These are phyloP conservation scores for Penicillium frequentans DNA, from an alignment of 2,329 filamentous ascomycete genomes.

Conservation along the genomic window DNA sequence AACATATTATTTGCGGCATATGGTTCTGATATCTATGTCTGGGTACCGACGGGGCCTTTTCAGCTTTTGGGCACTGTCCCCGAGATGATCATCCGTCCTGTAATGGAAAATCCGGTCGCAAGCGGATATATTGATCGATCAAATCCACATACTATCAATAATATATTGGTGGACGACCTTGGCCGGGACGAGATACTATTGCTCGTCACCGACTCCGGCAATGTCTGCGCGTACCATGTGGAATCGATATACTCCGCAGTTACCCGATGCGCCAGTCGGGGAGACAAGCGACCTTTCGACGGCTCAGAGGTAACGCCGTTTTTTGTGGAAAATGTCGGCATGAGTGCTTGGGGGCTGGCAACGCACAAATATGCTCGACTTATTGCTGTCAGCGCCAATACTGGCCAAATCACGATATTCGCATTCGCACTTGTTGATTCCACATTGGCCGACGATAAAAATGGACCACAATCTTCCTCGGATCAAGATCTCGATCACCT, in stretches of 20 bases:
- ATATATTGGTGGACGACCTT: constrained; percentile 67
- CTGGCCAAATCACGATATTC: constrained; percentile 57
- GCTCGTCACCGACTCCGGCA: constrained; percentile 71
- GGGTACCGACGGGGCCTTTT: constrained; percentile 42
- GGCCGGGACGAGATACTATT: constrained; percentile 70
- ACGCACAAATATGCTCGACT: constrained; percentile 78
- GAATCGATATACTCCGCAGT: constrained; percentile 51
- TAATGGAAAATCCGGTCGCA: constrained; percentile 41
- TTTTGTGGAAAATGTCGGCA: constrained; percentile 72
- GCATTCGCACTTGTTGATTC: constrained; percentile 56
- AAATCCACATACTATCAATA: constrained; percentile 65
- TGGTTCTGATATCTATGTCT: constrained; percentile 44
- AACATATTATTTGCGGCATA: constrained; percentile 50
- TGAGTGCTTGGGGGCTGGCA: constrained; percentile 85
- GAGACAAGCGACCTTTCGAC: constrained; percentile 28
- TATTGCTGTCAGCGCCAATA: constrained; percentile 83
- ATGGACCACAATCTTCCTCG: constrained; percentile 12
- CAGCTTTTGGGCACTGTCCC: constrained; percentile 41
- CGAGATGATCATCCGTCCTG: constrained; percentile 43
- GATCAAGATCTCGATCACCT: background rate
- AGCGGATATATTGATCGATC: constrained; percentile 55
- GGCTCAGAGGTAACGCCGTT: constrained; percentile 52
- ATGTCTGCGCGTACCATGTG: constrained; percentile 70
- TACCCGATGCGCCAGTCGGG: constrained; percentile 25
- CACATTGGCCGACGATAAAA: constrained; percentile 21